phyloP scores from a whole-genome alignment of 2,329 filamentous ascomycete genomes.

The Aspergillus melleus region DNA sequence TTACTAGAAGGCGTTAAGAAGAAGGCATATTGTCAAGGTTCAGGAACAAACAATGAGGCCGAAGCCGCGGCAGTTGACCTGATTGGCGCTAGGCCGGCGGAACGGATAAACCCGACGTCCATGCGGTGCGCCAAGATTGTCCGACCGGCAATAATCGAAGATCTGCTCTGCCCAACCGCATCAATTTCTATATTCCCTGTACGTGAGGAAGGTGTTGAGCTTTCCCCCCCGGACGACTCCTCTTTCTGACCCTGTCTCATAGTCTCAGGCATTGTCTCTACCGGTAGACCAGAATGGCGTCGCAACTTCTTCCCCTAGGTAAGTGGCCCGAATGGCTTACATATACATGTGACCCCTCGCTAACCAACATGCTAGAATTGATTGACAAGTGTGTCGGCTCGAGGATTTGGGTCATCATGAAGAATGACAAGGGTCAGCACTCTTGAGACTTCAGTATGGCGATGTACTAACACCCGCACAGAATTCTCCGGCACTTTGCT shows the following conservation, averaged over 20 bases:
- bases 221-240: neutral
- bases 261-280: neutral
- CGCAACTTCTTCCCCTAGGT: slow-evolving; percentile 73
- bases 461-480: slow-evolving; percentile 41
- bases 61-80: slow-evolving; percentile 6
- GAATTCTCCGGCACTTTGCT: slow-evolving; percentile 94
- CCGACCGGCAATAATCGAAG: slow-evolving; percentile 19
- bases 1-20: neutral
- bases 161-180: slow-evolving; percentile 18
- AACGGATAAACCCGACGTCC: slow-evolving; percentile 22
- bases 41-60: neutral
- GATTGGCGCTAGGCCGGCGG: slow-evolving; percentile 16
- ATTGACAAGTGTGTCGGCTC: slow-evolving; percentile 99
- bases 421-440: slow-evolving; percentile 85
- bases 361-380: slow-evolving; percentile 64
- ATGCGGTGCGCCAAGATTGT: slow-evolving; percentile 19
- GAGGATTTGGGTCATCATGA: slow-evolving; percentile 99
- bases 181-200: slow-evolving; percentile 20
- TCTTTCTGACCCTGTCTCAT: neutral
- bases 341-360: slow-evolving; percentile 8
- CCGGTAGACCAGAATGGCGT: slow-evolving; percentile 57
- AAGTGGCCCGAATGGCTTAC: slow-evolving; percentile 23
- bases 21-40: neutral
- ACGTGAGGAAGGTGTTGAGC: neutral
- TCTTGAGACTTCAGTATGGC: neutral